phyloP scores from a whole-genome alignment of 1,284 basidiomycete genomes.

The Peniophora sp. region DNA sequence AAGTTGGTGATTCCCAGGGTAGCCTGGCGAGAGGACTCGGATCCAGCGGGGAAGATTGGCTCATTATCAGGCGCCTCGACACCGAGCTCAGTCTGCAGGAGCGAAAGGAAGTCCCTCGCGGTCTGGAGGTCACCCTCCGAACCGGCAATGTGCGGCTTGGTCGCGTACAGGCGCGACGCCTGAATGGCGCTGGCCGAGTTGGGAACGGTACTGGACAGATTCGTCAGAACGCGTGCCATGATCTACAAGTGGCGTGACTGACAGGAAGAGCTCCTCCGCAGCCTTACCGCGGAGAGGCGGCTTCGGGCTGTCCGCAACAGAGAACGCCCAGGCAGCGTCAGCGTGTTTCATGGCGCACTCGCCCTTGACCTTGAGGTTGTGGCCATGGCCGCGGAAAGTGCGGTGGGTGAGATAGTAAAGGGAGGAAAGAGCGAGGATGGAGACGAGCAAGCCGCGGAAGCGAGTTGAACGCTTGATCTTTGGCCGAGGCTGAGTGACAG shows the following conservation, averaged over 20 bases:
- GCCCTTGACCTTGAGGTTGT: too few relatives aligned
- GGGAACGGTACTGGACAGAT: conserved; percentile 42
- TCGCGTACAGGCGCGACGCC: conserved; percentile 52
- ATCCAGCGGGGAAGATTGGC: conserved; percentile 62
- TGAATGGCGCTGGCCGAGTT: conserved; percentile 44
- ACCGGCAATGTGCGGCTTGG: conserved; percentile 68
- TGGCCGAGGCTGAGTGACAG: background rate
- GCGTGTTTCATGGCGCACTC: background rate
- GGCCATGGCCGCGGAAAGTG: background rate
- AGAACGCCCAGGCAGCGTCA: conserved; percentile 1
- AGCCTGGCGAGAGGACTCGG: conserved; percentile 51
- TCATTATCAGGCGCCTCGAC: conserved; percentile 34
- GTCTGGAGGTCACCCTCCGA: conserved; percentile 57
- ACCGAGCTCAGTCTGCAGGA: conserved; percentile 56
- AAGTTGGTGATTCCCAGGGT: conserved; percentile 47
- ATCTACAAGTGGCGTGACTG: background rate
- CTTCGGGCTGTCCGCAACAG: background rate
- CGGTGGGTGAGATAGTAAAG: background rate
- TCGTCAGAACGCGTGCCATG: background rate
- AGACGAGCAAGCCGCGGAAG: background rate
- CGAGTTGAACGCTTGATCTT: background rate
- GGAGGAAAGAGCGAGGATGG: background rate
- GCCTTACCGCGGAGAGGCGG: conserved; percentile 2
- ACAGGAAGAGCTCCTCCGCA: conserved; percentile 17
- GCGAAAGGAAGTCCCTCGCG: conserved; percentile 51